Evolutionary conservation across 441 rosid species (phyloP).

Genomic region (Populus hybrid): DNA sequence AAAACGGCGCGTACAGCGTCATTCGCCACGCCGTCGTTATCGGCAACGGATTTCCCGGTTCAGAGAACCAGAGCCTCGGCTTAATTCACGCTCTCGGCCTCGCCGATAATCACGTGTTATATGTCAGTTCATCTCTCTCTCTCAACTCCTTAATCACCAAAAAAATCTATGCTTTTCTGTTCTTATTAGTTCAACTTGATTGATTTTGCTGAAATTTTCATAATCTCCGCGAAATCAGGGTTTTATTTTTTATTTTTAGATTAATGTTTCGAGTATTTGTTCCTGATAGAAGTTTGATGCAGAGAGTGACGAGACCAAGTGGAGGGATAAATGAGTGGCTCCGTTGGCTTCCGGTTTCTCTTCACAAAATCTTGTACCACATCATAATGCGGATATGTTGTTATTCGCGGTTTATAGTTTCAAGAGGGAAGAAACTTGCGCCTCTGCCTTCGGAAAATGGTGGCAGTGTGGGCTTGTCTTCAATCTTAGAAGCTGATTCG

Average conservation of each 20-base stretch:
- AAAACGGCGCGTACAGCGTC: slow-evolving; percentile 61
- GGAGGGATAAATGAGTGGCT: slow-evolving; percentile 91
- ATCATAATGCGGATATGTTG: slow-evolving; percentile 47
- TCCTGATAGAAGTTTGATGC: slow-evolving; percentile 1
- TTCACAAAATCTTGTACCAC: slow-evolving; percentile 66
- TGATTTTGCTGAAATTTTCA: neutral
- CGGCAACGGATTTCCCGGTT: slow-evolving; percentile 75
- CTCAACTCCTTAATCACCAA: neutral
- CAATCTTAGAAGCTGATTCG: slow-evolving; percentile 75
- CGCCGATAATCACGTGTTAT: slow-evolving; percentile 56
- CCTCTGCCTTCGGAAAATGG: slow-evolving; percentile 48
- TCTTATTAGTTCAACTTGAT: neutral
- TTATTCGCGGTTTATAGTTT: slow-evolving; percentile 43
- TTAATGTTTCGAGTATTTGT: neutral
- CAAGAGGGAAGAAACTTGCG: slow-evolving; percentile 33
- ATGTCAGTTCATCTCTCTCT: slow-evolving; percentile 45
- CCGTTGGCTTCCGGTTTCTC: slow-evolving; percentile 83
- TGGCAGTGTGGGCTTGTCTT: slow-evolving; percentile 50
- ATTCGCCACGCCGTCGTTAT: slow-evolving; percentile 84
- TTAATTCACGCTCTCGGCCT: slow-evolving; percentile 85
- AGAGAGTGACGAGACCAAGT: slow-evolving; percentile 93
- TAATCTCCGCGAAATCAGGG: neutral
- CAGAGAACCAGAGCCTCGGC: slow-evolving; percentile 88
- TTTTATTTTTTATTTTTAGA: neutral
- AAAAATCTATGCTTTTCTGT: neutral